These are phyloP conservation scores for Psilocybe cubensis DNA, from an alignment of 768 basidiomycete genomes.

Conservation along the genomic window DNA sequence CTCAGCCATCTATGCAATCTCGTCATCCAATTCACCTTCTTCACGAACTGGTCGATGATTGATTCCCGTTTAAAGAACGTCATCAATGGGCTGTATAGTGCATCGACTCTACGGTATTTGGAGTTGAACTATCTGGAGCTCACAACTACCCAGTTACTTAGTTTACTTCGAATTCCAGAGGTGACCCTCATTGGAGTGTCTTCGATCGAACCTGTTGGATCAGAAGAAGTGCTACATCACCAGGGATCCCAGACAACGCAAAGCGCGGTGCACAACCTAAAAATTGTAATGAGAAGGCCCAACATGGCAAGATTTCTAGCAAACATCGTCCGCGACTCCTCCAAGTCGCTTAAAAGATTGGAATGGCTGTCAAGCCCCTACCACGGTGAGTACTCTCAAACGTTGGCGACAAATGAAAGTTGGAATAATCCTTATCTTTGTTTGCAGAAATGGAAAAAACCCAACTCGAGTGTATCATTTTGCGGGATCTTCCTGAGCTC, in stretches of 20 bases:
- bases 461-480: too few relatives aligned
- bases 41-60: constrained; percentile 2
- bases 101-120: constrained; percentile 8
- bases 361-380: constrained; percentile 16
- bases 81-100: constrained; percentile 1
- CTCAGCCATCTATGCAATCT: neutral
- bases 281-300: constrained; percentile 3
- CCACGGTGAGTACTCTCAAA: constrained; percentile 4
- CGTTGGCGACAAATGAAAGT: neutral
- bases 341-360: constrained; percentile 10
- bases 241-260: neutral
- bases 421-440: neutral
- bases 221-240: neutral
- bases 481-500: constrained; percentile 1
- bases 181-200: constrained; percentile 13
- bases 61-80: constrained; percentile 1
- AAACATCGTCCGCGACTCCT: constrained; percentile 6
- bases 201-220: neutral
- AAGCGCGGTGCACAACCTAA: constrained; percentile 9
- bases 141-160: constrained; percentile 1
- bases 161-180: constrained; percentile 7
- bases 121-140: constrained; percentile 8
- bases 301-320: constrained; percentile 2
- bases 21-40: neutral
- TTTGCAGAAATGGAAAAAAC: neutral